Percentiles rank a stretch among this genome's conserved stretches.
Conservation (phyloP, 805 yeast genomes). For the Saccharomycopsis schoenii region DNA sequence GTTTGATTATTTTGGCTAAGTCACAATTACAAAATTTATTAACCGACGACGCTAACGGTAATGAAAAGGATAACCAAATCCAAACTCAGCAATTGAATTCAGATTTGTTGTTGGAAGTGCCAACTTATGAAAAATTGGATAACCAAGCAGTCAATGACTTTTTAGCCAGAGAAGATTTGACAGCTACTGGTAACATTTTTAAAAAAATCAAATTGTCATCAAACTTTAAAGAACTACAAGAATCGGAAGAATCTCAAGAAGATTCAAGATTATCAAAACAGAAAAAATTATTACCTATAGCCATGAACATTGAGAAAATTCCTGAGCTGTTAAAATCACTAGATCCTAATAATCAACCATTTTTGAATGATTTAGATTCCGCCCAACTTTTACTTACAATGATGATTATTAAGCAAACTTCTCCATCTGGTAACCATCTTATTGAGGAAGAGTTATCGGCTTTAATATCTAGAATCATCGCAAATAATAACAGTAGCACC, state of each 20-base stretch:
- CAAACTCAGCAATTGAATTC: conserved; percentile 58
- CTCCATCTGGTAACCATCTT: conserved; percentile 62
- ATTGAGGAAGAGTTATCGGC: conserved; percentile 81
- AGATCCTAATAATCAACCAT: conserved; percentile 81
- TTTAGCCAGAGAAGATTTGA: conserved; percentile 24
- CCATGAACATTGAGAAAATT: conserved; percentile 49
- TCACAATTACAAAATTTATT: conserved; percentile 23
- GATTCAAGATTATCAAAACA: conserved; percentile 19
- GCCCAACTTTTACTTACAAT: conserved; percentile 66
- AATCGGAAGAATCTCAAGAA: conserved; percentile 22
- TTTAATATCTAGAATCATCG: conserved; percentile 57
- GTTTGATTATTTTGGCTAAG: conserved; percentile 68
- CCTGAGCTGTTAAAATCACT: conserved; percentile 42
- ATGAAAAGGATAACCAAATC: conserved; percentile 12
- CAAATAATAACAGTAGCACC: conserved; percentile 26
- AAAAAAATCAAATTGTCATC: conserved; percentile 5
- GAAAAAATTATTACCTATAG: conserved; percentile 50
- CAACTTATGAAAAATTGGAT: conserved; percentile 54
- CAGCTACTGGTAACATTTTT: neutral
- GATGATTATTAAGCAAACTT: conserved; percentile 50
- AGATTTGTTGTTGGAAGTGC: conserved; percentile 68
- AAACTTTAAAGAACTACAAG: conserved; percentile 28
- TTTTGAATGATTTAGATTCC: conserved; percentile 56
- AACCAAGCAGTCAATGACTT: conserved; percentile 35
- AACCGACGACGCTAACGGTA: conserved; percentile 24